Conservation (phyloP, 2,329 filamentous ascomycete species). For the Dothistroma pini region DNA sequence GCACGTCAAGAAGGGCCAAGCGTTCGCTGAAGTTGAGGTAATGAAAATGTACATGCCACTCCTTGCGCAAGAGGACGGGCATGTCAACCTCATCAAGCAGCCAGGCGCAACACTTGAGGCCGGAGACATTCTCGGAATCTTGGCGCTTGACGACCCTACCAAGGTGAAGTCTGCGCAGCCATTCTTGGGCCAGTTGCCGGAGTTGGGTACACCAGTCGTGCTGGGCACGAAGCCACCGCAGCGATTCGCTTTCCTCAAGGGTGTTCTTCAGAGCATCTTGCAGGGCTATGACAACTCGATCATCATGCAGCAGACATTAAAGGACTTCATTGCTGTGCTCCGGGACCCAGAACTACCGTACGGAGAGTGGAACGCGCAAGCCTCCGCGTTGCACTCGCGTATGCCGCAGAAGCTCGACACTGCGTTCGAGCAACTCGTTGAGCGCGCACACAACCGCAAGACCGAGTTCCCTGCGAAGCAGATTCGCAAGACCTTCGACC, state of each 20-base stretch:
- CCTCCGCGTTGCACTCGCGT: slow-evolving; percentile 91
- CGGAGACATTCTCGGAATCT: slow-evolving; percentile 96
- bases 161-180: slow-evolving; percentile 95
- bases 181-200: slow-evolving; percentile 85
- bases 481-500: slow-evolving; percentile 74
- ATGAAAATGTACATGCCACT: slow-evolving; percentile 99
- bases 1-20: slow-evolving; percentile 86
- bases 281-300: slow-evolving; percentile 95
- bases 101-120: slow-evolving; percentile 96
- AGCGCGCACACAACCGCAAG: slow-evolving; percentile 72
- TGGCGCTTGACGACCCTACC: slow-evolving; percentile 89
- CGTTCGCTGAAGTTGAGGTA: slow-evolving; percentile 96
- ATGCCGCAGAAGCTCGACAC: slow-evolving; percentile 93
- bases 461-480: slow-evolving; percentile 90
- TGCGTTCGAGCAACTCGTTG: slow-evolving; percentile 78
- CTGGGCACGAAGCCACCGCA: slow-evolving; percentile 90
- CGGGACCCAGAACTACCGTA: slow-evolving; percentile 88
- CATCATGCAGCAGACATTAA: slow-evolving; percentile 83
- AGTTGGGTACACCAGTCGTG: slow-evolving; percentile 79
- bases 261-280: slow-evolving; percentile 81
- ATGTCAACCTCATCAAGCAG: slow-evolving; percentile 98
- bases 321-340: slow-evolving; percentile 85
- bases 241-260: slow-evolving; percentile 72
- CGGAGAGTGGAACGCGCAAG: slow-evolving; percentile 93
- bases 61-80: slow-evolving; percentile 87